These are phyloP conservation scores for Gracilaria gracilis DNA, from an alignment of 23 red algal genomes.

Conservation along the genomic window DNA sequence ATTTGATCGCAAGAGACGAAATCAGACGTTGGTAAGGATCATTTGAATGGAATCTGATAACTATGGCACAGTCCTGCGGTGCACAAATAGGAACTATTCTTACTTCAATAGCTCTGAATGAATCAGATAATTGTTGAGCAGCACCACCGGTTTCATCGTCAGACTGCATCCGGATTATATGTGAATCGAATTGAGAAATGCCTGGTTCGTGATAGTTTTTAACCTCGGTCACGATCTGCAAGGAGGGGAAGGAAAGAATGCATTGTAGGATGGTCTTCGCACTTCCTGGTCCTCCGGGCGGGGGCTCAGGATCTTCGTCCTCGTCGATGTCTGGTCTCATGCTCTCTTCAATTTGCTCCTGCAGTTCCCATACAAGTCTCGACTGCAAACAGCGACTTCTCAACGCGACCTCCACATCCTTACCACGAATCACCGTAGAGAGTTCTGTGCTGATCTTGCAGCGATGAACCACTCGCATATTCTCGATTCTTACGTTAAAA, in stretches of 20 bases:
- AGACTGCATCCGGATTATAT: neutral
- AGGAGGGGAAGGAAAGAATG: conserved; percentile 26
- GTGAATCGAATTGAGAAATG: neutral
- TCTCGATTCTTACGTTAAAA: neutral
- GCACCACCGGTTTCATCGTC: too few relatives aligned
- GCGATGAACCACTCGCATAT: neutral
- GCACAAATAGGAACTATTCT: conserved; percentile 1
- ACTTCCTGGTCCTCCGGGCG: neutral
- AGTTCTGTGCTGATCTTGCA: conserved; percentile 18
- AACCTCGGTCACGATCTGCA: neutral
- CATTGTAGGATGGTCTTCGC: neutral
- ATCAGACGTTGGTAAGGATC: neutral
- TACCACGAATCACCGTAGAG: neutral
- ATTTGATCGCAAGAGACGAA: too few relatives aligned
- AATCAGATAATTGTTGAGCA: neutral
- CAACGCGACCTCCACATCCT: neutral
- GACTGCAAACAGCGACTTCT: neutral
- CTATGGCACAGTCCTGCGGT: conserved; percentile 7
- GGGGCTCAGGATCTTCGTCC: neutral
- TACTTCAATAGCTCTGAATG: neutral
- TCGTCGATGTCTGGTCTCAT: neutral
- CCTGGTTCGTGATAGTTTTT: neutral
- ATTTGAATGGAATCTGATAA: neutral
- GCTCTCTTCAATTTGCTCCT: neutral
- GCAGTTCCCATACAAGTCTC: conserved; percentile 49